Base-by-base conservation (phyloP, 257 asterid genomes). In the Solanum chmielewskii region DNA sequence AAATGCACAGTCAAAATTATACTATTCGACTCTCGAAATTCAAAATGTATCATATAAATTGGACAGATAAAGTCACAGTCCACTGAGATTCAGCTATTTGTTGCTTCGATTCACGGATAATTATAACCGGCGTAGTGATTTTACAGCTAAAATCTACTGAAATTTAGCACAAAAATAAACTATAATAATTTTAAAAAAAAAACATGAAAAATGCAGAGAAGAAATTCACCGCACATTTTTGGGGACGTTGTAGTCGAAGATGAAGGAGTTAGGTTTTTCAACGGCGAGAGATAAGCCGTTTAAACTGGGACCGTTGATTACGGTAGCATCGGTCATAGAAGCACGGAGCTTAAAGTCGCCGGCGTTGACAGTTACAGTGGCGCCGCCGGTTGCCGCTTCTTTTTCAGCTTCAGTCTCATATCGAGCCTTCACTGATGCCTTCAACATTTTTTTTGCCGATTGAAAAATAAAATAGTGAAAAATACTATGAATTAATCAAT, bases 331-430 rank as follows among this genome's bases (percentile, higher is more conserved):
- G 25, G 98, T 97, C 90, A 95, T 89, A 89, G 98, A 91, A 76
- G 98, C 98, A 33, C 94, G 95, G 89, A 97, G 95, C 93, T 90
- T 97, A 87, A 96, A 81, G 89, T 95, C 98, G 9, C 98, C 98
- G 94, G 97, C 96, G 91, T 92, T 94, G 91, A 93, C 81, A 88
- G 93, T 86, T 14, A 97, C 94, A 31, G 96, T 91, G 86, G 97
- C 84, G 5, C 16, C 42, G 3, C 27, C 91, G 88, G 94, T 92
- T 83, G 94, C 92, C 76, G 92, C 90, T 52, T 92, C 94, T 66
- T 93, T 93, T 84, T 49, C 60, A 52, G 60, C 9, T 16, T 94
- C 98, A 6, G 94, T 89, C 87, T 95, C 98, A 73, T 94, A 94
- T 77, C 92, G 89, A 64, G 96, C 94, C 44, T 92, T 94, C 88